Percentiles rank a stretch among this genome's conserved stretches.
phyloP scores from a whole-genome alignment of 306 rosid species.

The Prunus padus region DNA sequence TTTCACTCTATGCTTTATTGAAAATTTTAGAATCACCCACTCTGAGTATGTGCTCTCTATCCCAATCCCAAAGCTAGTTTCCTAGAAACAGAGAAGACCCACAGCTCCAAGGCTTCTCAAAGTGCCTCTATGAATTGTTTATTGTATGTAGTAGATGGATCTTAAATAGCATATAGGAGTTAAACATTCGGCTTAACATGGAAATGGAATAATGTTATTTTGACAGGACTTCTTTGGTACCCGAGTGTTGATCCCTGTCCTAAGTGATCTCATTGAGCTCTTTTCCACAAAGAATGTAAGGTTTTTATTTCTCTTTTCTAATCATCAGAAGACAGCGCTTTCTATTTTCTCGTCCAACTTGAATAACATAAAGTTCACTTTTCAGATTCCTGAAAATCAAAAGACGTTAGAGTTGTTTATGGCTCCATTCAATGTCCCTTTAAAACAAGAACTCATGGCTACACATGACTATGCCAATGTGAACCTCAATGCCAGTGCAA shows the following conservation, averaged over 20 bases:
- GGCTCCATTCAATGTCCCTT: slow-evolving; percentile 37
- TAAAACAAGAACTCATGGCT: slow-evolving; percentile 42
- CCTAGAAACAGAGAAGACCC: neutral
- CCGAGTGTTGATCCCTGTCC: slow-evolving; percentile 62
- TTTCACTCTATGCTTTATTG: neutral
- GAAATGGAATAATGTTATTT: slow-evolving; percentile 5
- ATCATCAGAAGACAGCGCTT: neutral
- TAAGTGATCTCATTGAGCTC: slow-evolving; percentile 76
- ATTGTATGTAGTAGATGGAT: neutral
- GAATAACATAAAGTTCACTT: slow-evolving; percentile 18
- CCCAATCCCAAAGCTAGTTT: too few relatives aligned
- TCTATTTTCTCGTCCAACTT: neutral
- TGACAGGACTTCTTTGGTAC: slow-evolving; percentile 62
- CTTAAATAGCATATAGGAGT: neutral
- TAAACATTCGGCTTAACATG: slow-evolving; percentile 8
- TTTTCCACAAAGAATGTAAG: slow-evolving; percentile 58
- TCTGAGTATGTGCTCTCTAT: too few relatives aligned
- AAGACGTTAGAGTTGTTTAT: slow-evolving; percentile 48
- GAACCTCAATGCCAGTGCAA: slow-evolving; percentile 29
- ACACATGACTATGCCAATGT: slow-evolving; percentile 18
- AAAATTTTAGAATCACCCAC: neutral
- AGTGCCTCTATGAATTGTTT: neutral
- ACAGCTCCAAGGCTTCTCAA: neutral
- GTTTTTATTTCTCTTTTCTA: neutral
- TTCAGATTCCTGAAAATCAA: slow-evolving; percentile 58